Base-by-base conservation (phyloP, 2,329 filamentous ascomycete species). In the Aureobasidium sp. region DNA sequence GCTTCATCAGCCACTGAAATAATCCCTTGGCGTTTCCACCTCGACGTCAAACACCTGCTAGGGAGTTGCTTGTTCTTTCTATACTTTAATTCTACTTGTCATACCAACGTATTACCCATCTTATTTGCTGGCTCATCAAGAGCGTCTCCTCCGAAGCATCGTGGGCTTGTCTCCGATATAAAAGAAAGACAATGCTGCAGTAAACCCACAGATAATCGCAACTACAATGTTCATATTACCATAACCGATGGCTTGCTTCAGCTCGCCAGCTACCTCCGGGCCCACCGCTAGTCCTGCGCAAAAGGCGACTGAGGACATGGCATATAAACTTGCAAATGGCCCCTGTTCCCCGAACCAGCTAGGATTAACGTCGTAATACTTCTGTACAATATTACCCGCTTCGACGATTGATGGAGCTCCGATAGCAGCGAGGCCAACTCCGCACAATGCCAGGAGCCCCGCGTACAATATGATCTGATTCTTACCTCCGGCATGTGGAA, bases 271-370 rank as follows among this genome's bases (percentile, higher is more conserved):
- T 55, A 84, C 70, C 15, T 86, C 69, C 0, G 86, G 86, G 0
- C 86, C 86, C 6, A 86, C 59, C 0, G 84, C 81, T 57, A 87
- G 72, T 0, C 86, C 86, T 0, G 76, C 72, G 63, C 81, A 82
- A 70, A 85, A 87, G 0, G 84, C 78, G 77, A 87, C 80, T n/a
- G 80, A 84, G 67, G 84, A 86, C 63, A 88, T 74, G 2, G 82
- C 84, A 69, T 87, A 88, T 0, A 87, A 75, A 27, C 44, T 71
- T 88, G 86, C 1, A 84, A 85, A 68, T 5, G 51, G 41, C 0
- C 82, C 82, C 5, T 81, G 75, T 1, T 75, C 71, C 0, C 82
- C 81, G 65, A 86, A 87, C 56, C 83, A 74, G 0, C 77, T 78
- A 1, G 76, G 76, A 62, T 86, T 87, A 1, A 78, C 79, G 50